Evolutionary conservation across 495 filamentous ascomycete genomes (phyloP), one percentile per base, ranked within the genome.

Genomic region (Penicillium alfredii): DNA sequence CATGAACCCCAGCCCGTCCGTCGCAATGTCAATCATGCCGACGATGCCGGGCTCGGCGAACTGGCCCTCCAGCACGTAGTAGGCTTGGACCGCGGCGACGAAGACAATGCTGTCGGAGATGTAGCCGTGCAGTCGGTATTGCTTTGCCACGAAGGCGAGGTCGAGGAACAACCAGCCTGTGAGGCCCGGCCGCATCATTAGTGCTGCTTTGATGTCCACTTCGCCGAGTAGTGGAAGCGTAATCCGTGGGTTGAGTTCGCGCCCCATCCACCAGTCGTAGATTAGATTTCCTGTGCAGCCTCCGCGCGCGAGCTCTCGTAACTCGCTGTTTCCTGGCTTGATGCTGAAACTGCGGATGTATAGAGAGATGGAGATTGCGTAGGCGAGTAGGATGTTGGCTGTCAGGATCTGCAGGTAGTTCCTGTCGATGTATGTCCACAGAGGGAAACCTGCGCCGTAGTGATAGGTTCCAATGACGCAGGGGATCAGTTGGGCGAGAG

Each of bases 191-290:
- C 88, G 79, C 30, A 94, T 62, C 64, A 92, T 88, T 56, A 78
- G 81, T 51, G 75, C 92, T 23, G 75, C 68, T 60, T 93, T 93
- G 55, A 94, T 78, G 54, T 94, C 88, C 30, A 93, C 68, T 41
- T 79, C 75, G 2, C 45, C 40, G 35, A 88, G 59, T 10, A 86
- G 33, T 6, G 86, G 86, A 6, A 89, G 45, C 2, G 69, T 76
- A 23, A 94, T 58, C 29, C 86, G 86, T 3, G 88, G 87, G 60
- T 94, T 94, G 37, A 94, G 79, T 53, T 94, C 88, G 17, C 88
- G 84, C 9, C 88, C 88, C 44, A 94, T 93, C 63, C 81, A 94
- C 71, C 81, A 94, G 61, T 94, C 86, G 63, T 94, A 92, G 24
- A 93, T 57, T 29, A 83, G 56, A 57, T 88, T 93, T 29, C 87